Percentiles rank a stretch among this genome's conserved stretches.
Conservation (phyloP, 768 basidiomycete genomes). For the Rhodotorula taiwanensis region DNA sequence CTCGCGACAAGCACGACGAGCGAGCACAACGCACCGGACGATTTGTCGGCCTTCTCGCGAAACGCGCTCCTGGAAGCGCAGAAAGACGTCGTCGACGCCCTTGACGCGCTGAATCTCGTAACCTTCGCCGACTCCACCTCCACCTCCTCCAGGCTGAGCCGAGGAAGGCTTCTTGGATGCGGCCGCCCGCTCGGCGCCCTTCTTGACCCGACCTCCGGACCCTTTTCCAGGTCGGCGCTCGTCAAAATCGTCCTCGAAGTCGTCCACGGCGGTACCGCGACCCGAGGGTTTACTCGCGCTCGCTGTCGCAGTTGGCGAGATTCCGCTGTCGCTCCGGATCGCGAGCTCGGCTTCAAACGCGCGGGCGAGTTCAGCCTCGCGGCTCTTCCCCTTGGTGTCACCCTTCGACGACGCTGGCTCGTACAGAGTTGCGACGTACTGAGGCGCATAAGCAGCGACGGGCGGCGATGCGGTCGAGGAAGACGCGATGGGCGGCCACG, state of each 20-base stretch:
- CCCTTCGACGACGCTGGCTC: conserved; percentile 23
- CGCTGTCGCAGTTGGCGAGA: background rate
- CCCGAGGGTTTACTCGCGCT: background rate
- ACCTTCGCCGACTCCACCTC: conserved; percentile 52
- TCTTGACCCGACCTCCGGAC: conserved; percentile 16
- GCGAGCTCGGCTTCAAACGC: background rate
- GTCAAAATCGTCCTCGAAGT: conserved; percentile 2
- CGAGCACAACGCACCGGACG: conserved; percentile 57
- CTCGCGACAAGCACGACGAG: too few relatives aligned
- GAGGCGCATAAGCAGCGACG: conserved; percentile 28
- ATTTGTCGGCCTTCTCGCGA: conserved; percentile 72
- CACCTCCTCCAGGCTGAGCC: background rate
- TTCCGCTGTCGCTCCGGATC: background rate
- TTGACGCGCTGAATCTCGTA: conserved; percentile 70
- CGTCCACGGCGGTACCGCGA: background rate
- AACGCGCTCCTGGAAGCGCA: conserved; percentile 70
- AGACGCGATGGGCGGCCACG: background rate
- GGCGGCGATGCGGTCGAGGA: conserved; percentile 4
- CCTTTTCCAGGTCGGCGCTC: conserved; percentile 13
- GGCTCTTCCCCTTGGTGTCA: background rate
- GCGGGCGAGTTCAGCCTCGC: background rate
- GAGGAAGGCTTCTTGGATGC: conserved; percentile 13
- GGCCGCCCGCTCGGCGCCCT: conserved; percentile 31
- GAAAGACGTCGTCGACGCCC: conserved; percentile 71
- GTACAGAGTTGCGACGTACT: conserved; percentile 38